Evolutionary conservation across 331 rosid species (phyloP).

Genomic region (Erythrophleum ivorense): DNA sequence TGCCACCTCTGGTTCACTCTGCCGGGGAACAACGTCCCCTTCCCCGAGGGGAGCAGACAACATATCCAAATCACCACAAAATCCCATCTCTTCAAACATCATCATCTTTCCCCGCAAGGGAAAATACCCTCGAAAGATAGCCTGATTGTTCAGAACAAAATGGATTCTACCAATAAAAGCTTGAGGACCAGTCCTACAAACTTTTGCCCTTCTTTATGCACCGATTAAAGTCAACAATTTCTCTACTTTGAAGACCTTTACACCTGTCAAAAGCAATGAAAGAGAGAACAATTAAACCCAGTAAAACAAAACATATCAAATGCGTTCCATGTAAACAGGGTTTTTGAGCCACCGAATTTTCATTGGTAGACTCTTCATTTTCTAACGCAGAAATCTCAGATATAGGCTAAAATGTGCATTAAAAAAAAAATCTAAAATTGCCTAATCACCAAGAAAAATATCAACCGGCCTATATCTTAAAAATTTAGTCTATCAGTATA

Average conservation of each 20-base stretch:
- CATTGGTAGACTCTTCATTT: background rate
- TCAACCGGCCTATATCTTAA: background rate
- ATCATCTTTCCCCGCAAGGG: slow-evolving; percentile 41
- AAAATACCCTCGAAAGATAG: background rate
- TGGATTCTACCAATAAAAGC: background rate
- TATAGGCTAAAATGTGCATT: background rate
- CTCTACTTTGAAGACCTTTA: background rate
- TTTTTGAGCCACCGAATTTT: background rate
- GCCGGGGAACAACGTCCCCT: slow-evolving; percentile 46
- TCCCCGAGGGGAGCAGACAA: slow-evolving; percentile 50
- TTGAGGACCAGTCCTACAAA: background rate
- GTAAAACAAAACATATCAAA: slow-evolving; percentile 3
- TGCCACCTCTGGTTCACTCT: slow-evolving; percentile 49
- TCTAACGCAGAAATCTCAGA: background rate
- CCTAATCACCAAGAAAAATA: background rate
- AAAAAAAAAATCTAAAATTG: background rate
- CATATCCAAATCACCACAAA: slow-evolving; percentile 58
- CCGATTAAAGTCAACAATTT: slow-evolving; percentile 19
- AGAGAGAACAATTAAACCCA: slow-evolving; percentile 16
- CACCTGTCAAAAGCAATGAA: slow-evolving; percentile 41
- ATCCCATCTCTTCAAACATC: slow-evolving; percentile 59
- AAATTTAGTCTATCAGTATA: background rate
- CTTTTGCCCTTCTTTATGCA: slow-evolving; percentile 17
- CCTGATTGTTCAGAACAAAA: background rate
- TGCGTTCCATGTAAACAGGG: background rate